Evolutionary conservation across 192 early-diverging fungal species (phyloP).

Genomic region (Coemansia sp.): DNA sequence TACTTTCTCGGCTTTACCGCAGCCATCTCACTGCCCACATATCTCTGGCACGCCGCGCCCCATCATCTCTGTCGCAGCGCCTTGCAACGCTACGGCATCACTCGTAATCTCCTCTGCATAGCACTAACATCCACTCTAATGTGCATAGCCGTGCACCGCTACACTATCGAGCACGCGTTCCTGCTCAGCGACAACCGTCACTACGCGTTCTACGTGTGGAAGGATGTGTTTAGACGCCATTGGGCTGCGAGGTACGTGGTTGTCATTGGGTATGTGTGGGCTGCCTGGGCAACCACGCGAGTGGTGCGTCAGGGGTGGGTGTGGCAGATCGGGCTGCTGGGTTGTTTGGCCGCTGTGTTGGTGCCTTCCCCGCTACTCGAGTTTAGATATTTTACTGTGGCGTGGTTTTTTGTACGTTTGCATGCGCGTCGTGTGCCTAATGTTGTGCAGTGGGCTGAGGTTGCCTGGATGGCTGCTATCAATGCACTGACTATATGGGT

Average conservation of each 20-base stretch:
- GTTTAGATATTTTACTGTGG: conserved; percentile 93
- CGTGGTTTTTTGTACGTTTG: conserved; percentile 71
- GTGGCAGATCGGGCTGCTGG: conserved; percentile 55
- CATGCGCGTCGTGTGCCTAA: conserved; percentile 28
- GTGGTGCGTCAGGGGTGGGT: conserved; percentile 13
- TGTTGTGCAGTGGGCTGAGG: conserved; percentile 40
- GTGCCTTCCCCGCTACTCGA: conserved; percentile 93
- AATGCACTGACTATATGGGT: conserved; percentile 71
- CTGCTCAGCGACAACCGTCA: conserved; percentile 93
- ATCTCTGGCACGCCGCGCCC: conserved; percentile 12
- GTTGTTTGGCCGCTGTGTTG: conserved; percentile 60
- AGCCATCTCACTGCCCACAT: conserved; percentile 37
- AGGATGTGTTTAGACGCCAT: conserved; percentile 65
- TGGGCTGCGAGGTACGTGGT: conserved; percentile 56
- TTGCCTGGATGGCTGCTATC: conserved; percentile 55
- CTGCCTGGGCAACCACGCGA: conserved; percentile 14
- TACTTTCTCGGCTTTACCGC: conserved; percentile 73
- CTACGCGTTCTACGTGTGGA: conserved; percentile 95
- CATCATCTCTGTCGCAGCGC: too few species aligned
- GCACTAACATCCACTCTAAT: too few species aligned
- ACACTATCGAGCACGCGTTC: conserved; percentile 88
- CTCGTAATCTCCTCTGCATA: too few species aligned
- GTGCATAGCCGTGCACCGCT: conserved; percentile 44
- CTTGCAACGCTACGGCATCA: too few species aligned
- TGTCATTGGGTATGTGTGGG: conserved; percentile 64